Evolutionary conservation across 768 basidiomycete genomes (phyloP).

Genomic region (Boletus rex-veris): DNA sequence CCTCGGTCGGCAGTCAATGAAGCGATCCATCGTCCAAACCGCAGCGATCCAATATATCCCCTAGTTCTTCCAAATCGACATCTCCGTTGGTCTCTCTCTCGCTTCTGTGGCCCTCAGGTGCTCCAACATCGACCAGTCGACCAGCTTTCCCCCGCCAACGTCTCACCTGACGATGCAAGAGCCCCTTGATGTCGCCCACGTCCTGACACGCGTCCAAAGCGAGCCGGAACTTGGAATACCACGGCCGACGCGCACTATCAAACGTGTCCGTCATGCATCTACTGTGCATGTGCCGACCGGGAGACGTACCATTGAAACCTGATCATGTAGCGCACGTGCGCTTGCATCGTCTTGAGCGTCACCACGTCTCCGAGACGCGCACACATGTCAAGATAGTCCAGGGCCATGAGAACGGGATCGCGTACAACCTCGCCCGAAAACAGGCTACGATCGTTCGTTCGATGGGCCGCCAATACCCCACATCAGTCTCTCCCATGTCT

Average conservation of each 20-base stretch:
- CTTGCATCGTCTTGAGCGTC: slow-evolving; percentile 48
- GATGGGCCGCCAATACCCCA: background rate
- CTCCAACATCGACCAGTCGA: background rate
- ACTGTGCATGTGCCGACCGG: too few relatives aligned
- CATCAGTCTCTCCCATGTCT: too few relatives aligned
- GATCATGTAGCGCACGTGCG: slow-evolving; percentile 66
- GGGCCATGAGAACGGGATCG: slow-evolving; percentile 62
- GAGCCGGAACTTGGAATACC: slow-evolving; percentile 55
- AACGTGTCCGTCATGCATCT: too few relatives aligned
- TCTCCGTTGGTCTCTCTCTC: slow-evolving; percentile 1
- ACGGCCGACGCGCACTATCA: slow-evolving; percentile 44
- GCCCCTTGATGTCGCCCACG: slow-evolving; percentile 44
- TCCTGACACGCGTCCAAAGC: slow-evolving; percentile 41
- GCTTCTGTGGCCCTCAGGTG: background rate
- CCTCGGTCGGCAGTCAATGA: background rate
- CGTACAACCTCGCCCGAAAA: slow-evolving; percentile 50
- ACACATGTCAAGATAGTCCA: slow-evolving; percentile 69
- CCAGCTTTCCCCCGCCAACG: slow-evolving; percentile 46
- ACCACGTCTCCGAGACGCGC: slow-evolving; percentile 47
- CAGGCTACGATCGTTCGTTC: slow-evolving; percentile 38
- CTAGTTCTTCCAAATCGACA: slow-evolving; percentile 2
- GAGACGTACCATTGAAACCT: slow-evolving; percentile 60
- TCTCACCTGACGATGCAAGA: slow-evolving; percentile 43
- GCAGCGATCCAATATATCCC: background rate
- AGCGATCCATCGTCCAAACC: background rate